Evolutionary conservation across 169 alveolate genomes (phyloP).

Genomic region (Plasmodium reichenowi): DNA sequence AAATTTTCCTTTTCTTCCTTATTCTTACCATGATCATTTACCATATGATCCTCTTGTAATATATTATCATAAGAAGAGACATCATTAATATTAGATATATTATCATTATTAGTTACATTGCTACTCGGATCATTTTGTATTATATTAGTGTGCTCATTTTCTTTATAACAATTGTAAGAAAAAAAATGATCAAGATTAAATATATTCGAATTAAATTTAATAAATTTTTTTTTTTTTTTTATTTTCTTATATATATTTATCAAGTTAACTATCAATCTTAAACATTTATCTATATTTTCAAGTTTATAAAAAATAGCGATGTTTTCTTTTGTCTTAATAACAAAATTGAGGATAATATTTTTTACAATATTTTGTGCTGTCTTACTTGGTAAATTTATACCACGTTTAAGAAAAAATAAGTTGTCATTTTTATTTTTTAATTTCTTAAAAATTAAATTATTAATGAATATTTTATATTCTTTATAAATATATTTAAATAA

Average conservation of each 20-base stretch:
- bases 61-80: background rate
- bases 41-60: background rate
- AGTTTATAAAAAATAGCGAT: constrained; percentile 28
- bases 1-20: background rate
- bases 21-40: background rate
- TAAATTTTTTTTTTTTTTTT: constrained; percentile 39
- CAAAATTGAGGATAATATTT: constrained; percentile 46
- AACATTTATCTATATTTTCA: constrained; percentile 44
- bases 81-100: background rate
- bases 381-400: constrained; percentile 22
- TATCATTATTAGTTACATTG: background rate
- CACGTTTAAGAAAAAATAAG: constrained; percentile 45
- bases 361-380: constrained; percentile 33
- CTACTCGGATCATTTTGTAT: background rate
- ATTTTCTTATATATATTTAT: constrained; percentile 50
- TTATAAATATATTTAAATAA: constrained; percentile 32
- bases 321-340: constrained; percentile 62
- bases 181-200: constrained; percentile 37
- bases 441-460: constrained; percentile 65
- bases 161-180: constrained; percentile 13
- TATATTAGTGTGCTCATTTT: background rate
- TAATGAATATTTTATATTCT: constrained; percentile 57
- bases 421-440: constrained; percentile 56
- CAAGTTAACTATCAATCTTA: constrained; percentile 22
- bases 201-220: background rate